phyloP scores from a whole-genome alignment of 169 alveolate species.

The Plasmodium blacklocki region DNA sequence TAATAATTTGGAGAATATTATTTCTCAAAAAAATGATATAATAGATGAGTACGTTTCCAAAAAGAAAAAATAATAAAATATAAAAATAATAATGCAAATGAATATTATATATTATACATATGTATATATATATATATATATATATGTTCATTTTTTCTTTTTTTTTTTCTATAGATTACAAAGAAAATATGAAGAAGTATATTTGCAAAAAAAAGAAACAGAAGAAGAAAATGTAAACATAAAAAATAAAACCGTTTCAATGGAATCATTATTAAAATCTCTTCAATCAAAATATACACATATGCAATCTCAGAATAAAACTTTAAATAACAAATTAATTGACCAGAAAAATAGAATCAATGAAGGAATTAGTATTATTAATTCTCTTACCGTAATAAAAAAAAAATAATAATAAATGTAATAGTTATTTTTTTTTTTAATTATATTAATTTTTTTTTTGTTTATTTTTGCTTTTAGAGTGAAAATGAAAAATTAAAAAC shows the following conservation, averaged over 20 bases:
- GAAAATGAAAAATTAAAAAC: slow-evolving; percentile 77
- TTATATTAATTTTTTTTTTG: slow-evolving; percentile 4
- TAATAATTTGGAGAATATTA: slow-evolving; percentile 75
- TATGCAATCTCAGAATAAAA: slow-evolving; percentile 72
- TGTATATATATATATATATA: too few relatives aligned
- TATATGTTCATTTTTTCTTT: neutral
- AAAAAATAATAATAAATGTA: slow-evolving; percentile 1
- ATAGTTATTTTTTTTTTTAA: slow-evolving; percentile 1
- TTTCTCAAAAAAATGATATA: slow-evolving; percentile 76
- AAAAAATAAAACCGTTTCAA: slow-evolving; percentile 76
- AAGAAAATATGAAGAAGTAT: slow-evolving; percentile 76
- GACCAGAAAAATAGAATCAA: slow-evolving; percentile 75
- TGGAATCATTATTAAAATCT: slow-evolving; percentile 75
- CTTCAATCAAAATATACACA: slow-evolving; percentile 77
- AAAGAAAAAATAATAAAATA: slow-evolving; percentile 29
- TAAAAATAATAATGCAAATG: slow-evolving; percentile 2
- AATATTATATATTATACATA: neutral
- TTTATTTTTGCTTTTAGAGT: slow-evolving; percentile 45
- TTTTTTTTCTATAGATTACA: slow-evolving; percentile 59
- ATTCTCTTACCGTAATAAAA: slow-evolving; percentile 70
- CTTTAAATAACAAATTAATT: slow-evolving; percentile 70
- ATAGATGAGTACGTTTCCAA: slow-evolving; percentile 68
- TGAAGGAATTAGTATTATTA: slow-evolving; percentile 75
- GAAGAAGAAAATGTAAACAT: slow-evolving; percentile 78
- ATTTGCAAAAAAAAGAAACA: slow-evolving; percentile 75